These are phyloP conservation scores for Oidiodendron maius DNA, from an alignment of 495 filamentous ascomycete genomes.

Conservation along the genomic window DNA sequence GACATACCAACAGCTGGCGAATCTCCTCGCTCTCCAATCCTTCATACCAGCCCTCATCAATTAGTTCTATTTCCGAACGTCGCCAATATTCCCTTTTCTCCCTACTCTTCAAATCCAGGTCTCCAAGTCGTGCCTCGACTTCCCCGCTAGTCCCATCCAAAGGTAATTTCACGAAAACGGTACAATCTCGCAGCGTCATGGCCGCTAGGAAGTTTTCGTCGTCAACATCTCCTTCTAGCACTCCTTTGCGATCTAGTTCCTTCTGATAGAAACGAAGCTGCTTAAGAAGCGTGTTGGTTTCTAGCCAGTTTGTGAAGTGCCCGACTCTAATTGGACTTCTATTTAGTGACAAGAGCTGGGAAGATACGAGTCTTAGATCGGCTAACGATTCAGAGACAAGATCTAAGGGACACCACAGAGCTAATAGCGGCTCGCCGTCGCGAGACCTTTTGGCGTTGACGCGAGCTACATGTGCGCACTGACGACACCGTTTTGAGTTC, in stretches of 20 bases:
- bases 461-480: conserved; percentile 61
- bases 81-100: conserved; percentile 71
- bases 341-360: conserved; percentile 75
- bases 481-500: conserved; percentile 66
- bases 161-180: conserved; percentile 47
- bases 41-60: conserved; percentile 70
- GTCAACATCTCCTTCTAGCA: conserved; percentile 26
- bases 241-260: conserved; percentile 40
- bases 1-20: conserved; percentile 8
- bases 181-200: conserved; percentile 90
- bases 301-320: conserved; percentile 25
- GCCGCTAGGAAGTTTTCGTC: conserved; percentile 36
- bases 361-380: conserved; percentile 44
- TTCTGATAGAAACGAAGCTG: conserved; percentile 44
- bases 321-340: conserved; percentile 48
- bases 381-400: conserved; percentile 35
- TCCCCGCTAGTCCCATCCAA: conserved; percentile 34
- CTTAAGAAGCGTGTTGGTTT: conserved; percentile 28
- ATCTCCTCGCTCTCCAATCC: conserved; percentile 35
- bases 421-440: not conserved
- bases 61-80: conserved; percentile 53
- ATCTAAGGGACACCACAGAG: conserved; percentile 50
- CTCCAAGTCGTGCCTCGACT: conserved; percentile 72
- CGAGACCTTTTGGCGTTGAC: conserved; percentile 13
- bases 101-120: conserved; percentile 82